A percentile compares a stretch with the other conserved stretches of the same genome.
Evolutionary conservation across 1,139 yeast species (phyloP).

Genomic region (Hemisphaericaspora xylanilytica): DNA sequence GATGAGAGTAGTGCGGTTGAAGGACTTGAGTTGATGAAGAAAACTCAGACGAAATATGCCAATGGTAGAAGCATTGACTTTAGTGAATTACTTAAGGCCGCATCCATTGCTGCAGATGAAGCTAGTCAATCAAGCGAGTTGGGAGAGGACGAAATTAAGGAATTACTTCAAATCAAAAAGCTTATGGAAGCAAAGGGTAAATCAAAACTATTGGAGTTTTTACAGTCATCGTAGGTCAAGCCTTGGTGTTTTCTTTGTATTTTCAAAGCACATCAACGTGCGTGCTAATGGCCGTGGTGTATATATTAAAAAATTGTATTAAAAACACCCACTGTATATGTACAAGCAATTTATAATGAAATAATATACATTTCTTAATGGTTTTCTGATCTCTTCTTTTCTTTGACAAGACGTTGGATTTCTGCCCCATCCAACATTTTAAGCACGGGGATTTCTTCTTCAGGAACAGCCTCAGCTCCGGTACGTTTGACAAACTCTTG

Average conservation of each 20-base stretch:
- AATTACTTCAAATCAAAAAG: constrained; percentile 55
- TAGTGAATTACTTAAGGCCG: constrained; percentile 22
- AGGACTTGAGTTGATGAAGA: constrained; percentile 22
- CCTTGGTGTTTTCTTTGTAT: too few relatives aligned
- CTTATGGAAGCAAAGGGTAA: constrained; percentile 69
- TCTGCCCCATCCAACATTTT: neutral
- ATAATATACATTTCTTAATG: too few relatives aligned
- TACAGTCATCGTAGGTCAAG: constrained; percentile 25
- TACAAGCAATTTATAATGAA: constrained; percentile 7
- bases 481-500: constrained; percentile 31
- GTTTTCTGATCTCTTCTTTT: neutral
- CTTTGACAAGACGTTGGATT: neutral
- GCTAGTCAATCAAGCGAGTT: neutral
- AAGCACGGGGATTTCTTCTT: constrained; percentile 25
- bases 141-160: constrained; percentile 40
- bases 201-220: constrained; percentile 59
- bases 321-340: constrained; percentile 4
- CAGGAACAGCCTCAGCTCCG: constrained; percentile 28
- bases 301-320: too few relatives aligned
- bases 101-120: constrained; percentile 21
- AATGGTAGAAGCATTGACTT: constrained; percentile 22
- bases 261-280: too few relatives aligned
- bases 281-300: too few relatives aligned
- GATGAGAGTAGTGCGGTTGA: constrained; percentile 26
- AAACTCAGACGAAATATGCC: constrained; percentile 9